phyloP scores from a whole-genome alignment of 73 alveolate genomes.

The Tetrahymena malaccensis region DNA sequence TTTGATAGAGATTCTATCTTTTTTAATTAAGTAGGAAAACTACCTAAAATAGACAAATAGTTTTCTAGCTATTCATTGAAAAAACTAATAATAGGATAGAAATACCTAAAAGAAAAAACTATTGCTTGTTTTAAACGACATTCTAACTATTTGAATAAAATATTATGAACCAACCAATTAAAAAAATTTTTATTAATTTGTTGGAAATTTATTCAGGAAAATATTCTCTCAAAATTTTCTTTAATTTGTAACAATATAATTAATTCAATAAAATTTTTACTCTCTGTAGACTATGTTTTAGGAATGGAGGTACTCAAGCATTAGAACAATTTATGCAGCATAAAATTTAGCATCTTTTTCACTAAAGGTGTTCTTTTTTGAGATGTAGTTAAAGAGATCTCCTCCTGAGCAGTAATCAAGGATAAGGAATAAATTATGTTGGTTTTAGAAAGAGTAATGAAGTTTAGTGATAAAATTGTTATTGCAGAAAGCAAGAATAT shows the following conservation, averaged over 20 bases:
- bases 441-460: slow-evolving; percentile 48
- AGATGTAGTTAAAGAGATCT: slow-evolving; percentile 55
- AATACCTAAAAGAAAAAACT: no score
- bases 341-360: slow-evolving; percentile 72
- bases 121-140: no score
- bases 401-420: slow-evolving; percentile 89
- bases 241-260: no score
- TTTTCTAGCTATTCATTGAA: not conserved
- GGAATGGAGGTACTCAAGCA: slow-evolving; percentile 72
- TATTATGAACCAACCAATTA: no score
- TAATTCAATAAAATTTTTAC: not conserved
- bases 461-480: slow-evolving; percentile 23
- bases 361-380: slow-evolving; percentile 43
- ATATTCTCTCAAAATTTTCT: not conserved
- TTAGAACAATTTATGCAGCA: slow-evolving; percentile 67
- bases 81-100: not conserved
- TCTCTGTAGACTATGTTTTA: slow-evolving; percentile 78
- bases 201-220: not conserved
- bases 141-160: no score
- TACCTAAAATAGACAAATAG: not conserved
- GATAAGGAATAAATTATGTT: slow-evolving; percentile 67
- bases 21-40: no score
- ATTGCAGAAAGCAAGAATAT: slow-evolving; percentile 4
- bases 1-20: not conserved
- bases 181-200: no score